Base-by-base conservation (phyloP, 805 yeast genomes). In the Starmerella tilneyi region DNA sequence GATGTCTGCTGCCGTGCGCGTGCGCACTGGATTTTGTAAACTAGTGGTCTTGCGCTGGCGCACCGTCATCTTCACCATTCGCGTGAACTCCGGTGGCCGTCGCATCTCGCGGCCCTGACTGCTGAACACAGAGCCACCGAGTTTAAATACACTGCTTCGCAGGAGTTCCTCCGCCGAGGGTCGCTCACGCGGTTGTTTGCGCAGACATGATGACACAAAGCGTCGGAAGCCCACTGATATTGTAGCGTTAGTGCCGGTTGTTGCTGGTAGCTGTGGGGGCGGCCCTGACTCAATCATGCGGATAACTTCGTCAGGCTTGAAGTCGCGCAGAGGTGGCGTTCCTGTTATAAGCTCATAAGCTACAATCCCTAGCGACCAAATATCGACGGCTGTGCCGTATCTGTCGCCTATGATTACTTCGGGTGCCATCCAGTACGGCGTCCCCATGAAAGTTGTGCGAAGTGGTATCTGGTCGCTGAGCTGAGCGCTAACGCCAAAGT, bases 391-490 rank as follows among this genome's bases (percentile, higher is more conserved):
- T 50, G 79, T 82, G 58, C 83, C 73, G 61, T 92, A 86, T 0
- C 92, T 94, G 9, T 64, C 61, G 37, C 62, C 56, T 58, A 72
- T 60, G 35, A 92, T 81, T n/a, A 89, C 82, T 61, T 92, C 98
- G 0, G 98, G 98, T 0, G 98, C 98, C 97, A 89, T 88, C 96
- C 96, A 88, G 63, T 76, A 84, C 12, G 96, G 96, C 0, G 96
- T 86, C 1, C 97, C 97, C 43, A 86, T 95, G 69, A 88, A 80
- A 0, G 96, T 84, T 45, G 74, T 75, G 51, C 79, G 73, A 49
- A 70, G 70, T 19, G 67, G 62, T 36, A 63, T 46, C 13, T 81
- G 71, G 36, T 69, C 63, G 17, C 79, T 73, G 22, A 88, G 69
- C 61, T 85, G 92, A 0, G 92, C 92, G 56, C 89, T 77, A 4